Conservation (phyloP, 2,329 filamentous ascomycete species). For the Rachicladosporium sp. region DNA sequence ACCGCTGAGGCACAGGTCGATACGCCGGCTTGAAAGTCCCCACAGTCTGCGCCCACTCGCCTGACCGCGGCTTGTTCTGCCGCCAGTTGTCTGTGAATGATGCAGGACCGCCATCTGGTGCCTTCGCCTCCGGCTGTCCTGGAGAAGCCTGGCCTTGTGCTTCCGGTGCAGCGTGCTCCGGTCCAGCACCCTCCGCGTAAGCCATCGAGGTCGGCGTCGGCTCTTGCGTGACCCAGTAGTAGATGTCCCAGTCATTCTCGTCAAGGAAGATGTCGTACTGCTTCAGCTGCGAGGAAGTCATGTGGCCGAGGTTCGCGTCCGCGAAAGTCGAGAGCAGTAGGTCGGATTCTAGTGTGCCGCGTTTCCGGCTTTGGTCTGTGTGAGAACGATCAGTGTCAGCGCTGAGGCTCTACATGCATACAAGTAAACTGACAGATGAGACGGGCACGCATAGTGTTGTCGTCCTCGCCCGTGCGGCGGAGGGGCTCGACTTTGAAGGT, state of each 20-base stretch:
- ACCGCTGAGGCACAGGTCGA: constrained; percentile 73
- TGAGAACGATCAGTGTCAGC: constrained; percentile 16
- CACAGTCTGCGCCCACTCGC: constrained; percentile 94
- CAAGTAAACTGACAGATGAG: constrained; percentile 50
- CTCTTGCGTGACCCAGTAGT: constrained; percentile 97
- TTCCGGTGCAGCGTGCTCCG: constrained; percentile 29
- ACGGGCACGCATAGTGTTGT: constrained; percentile 74
- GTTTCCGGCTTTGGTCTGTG: constrained; percentile 88
- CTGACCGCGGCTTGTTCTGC: constrained; percentile 42
- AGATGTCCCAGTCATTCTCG: constrained; percentile 99
- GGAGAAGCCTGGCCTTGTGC: constrained; percentile 30
- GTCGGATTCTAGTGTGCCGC: constrained; percentile 90
- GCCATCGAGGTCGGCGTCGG: constrained; percentile 47
- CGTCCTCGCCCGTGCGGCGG: constrained; percentile 69
- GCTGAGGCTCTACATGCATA: constrained; percentile 5
- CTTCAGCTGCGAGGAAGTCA: constrained; percentile 60
- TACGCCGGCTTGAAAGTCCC: constrained; percentile 92
- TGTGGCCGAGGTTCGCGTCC: constrained; percentile 58
- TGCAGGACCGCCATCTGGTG: constrained; percentile 26
- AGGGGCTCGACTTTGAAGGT: constrained; percentile 85
- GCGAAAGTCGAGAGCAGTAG: constrained; percentile 95
- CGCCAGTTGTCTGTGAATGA: constrained; percentile 29
- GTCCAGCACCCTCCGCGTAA: constrained; percentile 41
- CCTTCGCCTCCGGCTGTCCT: constrained; percentile 11
- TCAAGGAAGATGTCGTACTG: constrained; percentile 91